phyloP scores from a whole-genome alignment of 345 rosid genomes.

The Theobroma cacao region DNA sequence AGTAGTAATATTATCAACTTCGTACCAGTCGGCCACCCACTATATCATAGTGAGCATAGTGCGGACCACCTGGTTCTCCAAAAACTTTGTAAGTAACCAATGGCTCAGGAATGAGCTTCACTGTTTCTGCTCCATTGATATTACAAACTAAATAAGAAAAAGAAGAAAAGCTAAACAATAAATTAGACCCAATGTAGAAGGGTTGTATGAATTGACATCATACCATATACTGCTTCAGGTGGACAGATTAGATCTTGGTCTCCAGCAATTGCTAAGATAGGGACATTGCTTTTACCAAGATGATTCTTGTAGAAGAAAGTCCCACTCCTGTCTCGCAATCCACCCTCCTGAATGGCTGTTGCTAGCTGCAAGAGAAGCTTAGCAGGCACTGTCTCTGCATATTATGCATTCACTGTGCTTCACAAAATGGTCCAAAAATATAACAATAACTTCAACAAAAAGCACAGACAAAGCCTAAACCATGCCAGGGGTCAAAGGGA shows the following conservation, averaged over 20 bases:
- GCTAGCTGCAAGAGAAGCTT: conserved; percentile 71
- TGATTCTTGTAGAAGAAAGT: conserved; percentile 70
- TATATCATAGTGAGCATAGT: conserved; percentile 81
- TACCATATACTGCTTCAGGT: conserved; percentile 85
- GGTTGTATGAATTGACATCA: background rate
- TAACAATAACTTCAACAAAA: background rate
- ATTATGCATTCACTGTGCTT: conserved; percentile 8
- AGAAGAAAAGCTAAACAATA: background rate
- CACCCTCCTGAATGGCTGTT: conserved; percentile 57
- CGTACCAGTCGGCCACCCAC: conserved; percentile 69
- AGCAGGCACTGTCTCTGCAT: conserved; percentile 67
- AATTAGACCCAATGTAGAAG: background rate
- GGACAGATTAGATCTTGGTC: conserved; percentile 84
- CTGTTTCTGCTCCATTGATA: conserved; percentile 60
- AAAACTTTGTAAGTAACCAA: conserved; percentile 60
- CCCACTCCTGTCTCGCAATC: conserved; percentile 59
- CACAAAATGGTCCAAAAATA: background rate
- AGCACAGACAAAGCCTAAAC: background rate
- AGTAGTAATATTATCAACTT: background rate
- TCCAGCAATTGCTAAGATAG: conserved; percentile 74
- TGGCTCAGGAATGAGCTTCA: conserved; percentile 57
- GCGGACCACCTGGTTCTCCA: conserved; percentile 76
- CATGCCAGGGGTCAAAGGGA: background rate
- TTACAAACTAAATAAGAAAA: background rate
- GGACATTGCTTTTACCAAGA: conserved; percentile 63